These are phyloP conservation scores for Exutisphaerella laricina DNA, from an alignment of 2,329 filamentous ascomycete genomes.

Conservation along the genomic window DNA sequence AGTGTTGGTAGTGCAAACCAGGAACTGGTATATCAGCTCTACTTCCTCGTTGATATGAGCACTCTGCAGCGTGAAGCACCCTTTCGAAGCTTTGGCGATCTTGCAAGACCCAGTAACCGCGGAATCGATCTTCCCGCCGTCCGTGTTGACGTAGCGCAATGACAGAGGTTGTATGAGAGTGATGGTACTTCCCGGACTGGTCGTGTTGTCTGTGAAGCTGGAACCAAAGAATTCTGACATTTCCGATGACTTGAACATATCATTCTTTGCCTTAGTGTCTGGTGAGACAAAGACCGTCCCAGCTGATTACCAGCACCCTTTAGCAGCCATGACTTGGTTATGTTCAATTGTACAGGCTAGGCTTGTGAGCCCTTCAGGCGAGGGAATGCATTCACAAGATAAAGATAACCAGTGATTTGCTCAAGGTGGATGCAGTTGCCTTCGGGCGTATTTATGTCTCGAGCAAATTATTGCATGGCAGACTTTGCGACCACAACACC, in stretches of 20 bases:
- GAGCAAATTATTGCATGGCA: no score
- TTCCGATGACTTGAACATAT: background rate
- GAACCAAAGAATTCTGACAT: background rate
- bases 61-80: background rate
- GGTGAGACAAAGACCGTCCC: background rate
- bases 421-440: no score
- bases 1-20: background rate
- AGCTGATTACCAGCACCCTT: background rate
- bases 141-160: background rate
- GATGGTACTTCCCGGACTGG: background rate
- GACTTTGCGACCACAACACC: no score
- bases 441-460: no score
- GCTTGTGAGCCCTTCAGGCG: no score
- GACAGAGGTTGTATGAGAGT: background rate
- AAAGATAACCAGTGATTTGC: no score
- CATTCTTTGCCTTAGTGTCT: background rate
- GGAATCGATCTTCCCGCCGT: background rate
- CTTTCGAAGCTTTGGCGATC: background rate
- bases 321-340: no score
- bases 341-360: no score
- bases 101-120: background rate
- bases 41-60: background rate
- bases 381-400: no score
- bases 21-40: background rate
- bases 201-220: background rate